Conservation (phyloP, 208 protist species). For the Trypanosoma lewisi region DNA sequence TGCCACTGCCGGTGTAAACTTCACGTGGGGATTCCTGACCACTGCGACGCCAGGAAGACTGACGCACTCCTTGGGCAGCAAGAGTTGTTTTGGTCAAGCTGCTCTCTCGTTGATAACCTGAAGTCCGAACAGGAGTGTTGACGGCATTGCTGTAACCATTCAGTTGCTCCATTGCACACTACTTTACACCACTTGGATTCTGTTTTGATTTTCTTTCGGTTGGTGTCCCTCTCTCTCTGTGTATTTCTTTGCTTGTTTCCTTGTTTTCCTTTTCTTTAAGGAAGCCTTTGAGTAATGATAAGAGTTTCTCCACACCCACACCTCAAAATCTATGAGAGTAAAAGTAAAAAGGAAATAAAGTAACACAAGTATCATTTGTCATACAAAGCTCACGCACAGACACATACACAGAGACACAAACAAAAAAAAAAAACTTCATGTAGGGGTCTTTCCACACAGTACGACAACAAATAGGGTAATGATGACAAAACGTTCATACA, state of each 20-base stretch:
- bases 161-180: not conserved
- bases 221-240: not conserved
- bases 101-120: not conserved
- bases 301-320: too few relatives aligned
- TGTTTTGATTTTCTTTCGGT: not conserved
- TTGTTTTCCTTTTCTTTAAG: too few relatives aligned
- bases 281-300: too few relatives aligned
- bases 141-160: not conserved
- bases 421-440: not conserved
- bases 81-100: not conserved
- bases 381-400: not conserved
- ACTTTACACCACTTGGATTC: not conserved
- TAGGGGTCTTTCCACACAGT: not conserved
- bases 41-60: not conserved
- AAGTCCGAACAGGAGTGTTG: not conserved
- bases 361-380: not conserved
- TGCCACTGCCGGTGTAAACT: not conserved
- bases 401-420: not conserved
- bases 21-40: not conserved
- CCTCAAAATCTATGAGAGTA: too few relatives aligned
- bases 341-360: not conserved
- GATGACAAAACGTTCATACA: not conserved
- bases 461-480: conserved; percentile 21
- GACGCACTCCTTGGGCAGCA: not conserved
- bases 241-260: too few relatives aligned